Conservation (phyloP, 2,329 filamentous ascomycete genomes). For the Fusarium sp. region DNA sequence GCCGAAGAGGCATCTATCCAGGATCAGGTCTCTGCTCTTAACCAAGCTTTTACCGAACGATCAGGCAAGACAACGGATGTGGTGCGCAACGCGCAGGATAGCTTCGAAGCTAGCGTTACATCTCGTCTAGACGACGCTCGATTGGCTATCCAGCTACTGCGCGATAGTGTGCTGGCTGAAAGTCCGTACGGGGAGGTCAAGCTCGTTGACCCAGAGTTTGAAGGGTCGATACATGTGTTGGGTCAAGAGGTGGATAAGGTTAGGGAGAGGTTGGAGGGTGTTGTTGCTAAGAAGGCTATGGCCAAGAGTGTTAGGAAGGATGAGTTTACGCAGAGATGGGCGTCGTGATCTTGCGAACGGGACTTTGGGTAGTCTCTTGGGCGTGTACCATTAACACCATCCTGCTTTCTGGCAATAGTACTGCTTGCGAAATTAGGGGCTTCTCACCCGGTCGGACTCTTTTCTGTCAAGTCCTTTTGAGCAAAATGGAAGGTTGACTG, state of each 20-base stretch:
- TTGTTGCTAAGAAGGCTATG: slow-evolving; percentile 57
- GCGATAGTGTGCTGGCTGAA: slow-evolving; percentile 68
- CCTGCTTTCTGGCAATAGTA: not conserved
- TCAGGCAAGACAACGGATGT: slow-evolving; percentile 61
- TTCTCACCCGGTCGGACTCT: no score
- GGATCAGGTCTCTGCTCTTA: slow-evolving; percentile 53
- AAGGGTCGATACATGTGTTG: slow-evolving; percentile 64
- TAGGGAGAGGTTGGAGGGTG: slow-evolving; percentile 56
- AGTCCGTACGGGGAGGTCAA: slow-evolving; percentile 64
- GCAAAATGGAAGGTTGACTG: no score
- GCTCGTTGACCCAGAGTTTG: slow-evolving; percentile 68
- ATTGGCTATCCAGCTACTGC: slow-evolving; percentile 64
- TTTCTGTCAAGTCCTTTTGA: no score
- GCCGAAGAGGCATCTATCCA: slow-evolving; percentile 48
- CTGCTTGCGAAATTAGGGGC: not conserved
- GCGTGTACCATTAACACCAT: no score
- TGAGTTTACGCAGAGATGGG: slow-evolving; percentile 61
- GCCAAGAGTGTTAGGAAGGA: slow-evolving; percentile 64
- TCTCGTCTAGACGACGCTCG: slow-evolving; percentile 64
- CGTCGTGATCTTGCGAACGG: not conserved
- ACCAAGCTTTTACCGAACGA: slow-evolving; percentile 59
- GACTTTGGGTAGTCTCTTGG: no score
- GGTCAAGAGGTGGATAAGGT: slow-evolving; percentile 62
- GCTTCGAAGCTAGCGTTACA: slow-evolving; percentile 62
- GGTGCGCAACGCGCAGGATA: slow-evolving; percentile 62